These are phyloP conservation scores for Chenopodium quinoa DNA, from an alignment of 148 eudicot genomes.

Conservation along the genomic window DNA sequence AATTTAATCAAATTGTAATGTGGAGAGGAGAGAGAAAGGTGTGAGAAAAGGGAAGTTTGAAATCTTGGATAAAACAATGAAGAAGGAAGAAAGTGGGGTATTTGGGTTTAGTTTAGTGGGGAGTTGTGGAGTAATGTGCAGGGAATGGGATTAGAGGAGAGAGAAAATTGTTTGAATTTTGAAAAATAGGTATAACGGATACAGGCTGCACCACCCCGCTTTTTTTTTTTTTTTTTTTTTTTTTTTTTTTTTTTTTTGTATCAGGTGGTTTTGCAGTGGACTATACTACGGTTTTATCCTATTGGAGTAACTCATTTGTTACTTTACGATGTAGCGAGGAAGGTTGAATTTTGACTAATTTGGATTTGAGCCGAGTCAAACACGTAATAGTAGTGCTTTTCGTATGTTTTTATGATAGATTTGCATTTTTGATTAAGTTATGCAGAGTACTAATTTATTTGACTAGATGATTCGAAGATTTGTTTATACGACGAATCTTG, in stretches of 20 bases:
- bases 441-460: too few relatives aligned
- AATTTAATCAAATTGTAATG: background rate
- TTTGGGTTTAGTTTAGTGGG: constrained; percentile 19
- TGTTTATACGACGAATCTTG: too few relatives aligned
- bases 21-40: background rate
- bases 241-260: background rate
- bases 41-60: constrained; percentile 5
- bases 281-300: too few relatives aligned
- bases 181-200: constrained; percentile 25
- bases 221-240: background rate
- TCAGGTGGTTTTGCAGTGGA: background rate
- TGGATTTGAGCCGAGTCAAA: too few relatives aligned
- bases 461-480: too few relatives aligned
- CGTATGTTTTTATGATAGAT: too few relatives aligned
- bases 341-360: too few relatives aligned
- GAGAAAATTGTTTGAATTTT: constrained; percentile 31
- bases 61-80: constrained; percentile 1
- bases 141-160: background rate
- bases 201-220: background rate
- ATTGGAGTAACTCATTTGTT: too few relatives aligned
- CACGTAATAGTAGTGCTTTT: too few relatives aligned
- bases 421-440: too few relatives aligned
- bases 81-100: background rate
- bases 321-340: too few relatives aligned
- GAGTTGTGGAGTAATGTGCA: constrained; percentile 23